Evolutionary conservation across 306 rosid genomes (phyloP).

Genomic region (Cyclanthera cordifolia): DNA sequence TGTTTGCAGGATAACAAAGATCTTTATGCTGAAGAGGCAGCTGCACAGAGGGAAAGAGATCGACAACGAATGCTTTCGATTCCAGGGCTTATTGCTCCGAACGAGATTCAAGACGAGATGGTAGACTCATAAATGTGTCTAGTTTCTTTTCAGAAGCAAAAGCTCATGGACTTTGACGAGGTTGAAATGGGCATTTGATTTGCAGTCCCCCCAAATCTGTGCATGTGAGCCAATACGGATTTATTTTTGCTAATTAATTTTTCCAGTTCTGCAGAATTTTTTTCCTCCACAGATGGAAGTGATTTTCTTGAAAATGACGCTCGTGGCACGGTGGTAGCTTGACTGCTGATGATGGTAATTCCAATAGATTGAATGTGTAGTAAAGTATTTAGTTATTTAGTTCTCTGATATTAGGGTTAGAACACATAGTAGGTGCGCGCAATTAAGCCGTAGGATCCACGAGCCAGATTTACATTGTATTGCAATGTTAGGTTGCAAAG

Average conservation of each 20-base stretch:
- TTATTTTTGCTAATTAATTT: constrained; percentile 35
- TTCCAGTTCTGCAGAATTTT: constrained; percentile 25
- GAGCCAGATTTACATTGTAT: constrained; percentile 30
- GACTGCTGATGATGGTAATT: constrained; percentile 30
- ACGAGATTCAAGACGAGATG: constrained; percentile 95
- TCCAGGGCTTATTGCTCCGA: constrained; percentile 96
- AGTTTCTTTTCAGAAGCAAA: constrained; percentile 17
- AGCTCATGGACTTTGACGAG: constrained; percentile 27
- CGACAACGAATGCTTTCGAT: constrained; percentile 92
- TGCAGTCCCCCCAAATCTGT: constrained; percentile 25
- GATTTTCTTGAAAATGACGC: constrained; percentile 29
- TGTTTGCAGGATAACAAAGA: constrained; percentile 81
- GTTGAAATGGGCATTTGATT: constrained; percentile 28
- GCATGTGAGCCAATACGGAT: constrained; percentile 24
- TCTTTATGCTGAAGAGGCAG: constrained; percentile 94
- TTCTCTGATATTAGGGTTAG: constrained; percentile 54
- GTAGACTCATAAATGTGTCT: constrained; percentile 58
- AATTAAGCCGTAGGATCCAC: constrained; percentile 20
- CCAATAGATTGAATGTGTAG: constrained; percentile 56
- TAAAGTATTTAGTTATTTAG: constrained; percentile 30
- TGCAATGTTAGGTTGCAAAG: constrained; percentile 22
- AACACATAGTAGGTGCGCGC: constrained; percentile 36
- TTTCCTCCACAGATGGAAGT: constrained; percentile 29
- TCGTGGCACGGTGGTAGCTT: constrained; percentile 24
- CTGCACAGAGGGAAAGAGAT: constrained; percentile 87